Evolutionary conservation across 495 filamentous ascomycete genomes (phyloP).

Genomic region (Saxispiralis lemnorum): DNA sequence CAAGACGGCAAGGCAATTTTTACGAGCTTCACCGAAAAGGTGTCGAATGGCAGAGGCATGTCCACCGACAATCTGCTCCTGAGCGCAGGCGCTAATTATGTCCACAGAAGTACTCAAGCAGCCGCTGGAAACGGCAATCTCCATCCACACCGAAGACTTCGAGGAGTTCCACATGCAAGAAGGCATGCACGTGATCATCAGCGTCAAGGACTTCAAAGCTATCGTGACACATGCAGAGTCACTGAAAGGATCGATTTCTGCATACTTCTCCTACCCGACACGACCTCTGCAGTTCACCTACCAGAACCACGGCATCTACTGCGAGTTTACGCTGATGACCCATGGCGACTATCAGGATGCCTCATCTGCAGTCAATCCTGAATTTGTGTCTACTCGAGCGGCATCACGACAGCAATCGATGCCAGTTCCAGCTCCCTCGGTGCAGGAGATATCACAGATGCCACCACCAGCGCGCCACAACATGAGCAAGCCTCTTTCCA

Average conservation of each 20-base stretch:
- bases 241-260: conserved; percentile 48
- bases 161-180: conserved; percentile 63
- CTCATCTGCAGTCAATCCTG: conserved; percentile 13
- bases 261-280: conserved; percentile 63
- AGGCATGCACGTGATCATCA: conserved; percentile 70
- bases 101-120: conserved; percentile 66
- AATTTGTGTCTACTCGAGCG: conserved; percentile 12
- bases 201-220: conserved; percentile 86
- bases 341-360: conserved; percentile 49
- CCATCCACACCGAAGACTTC: conserved; percentile 74
- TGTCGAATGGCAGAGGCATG: conserved; percentile 62
- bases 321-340: conserved; percentile 90
- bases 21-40: conserved; percentile 89
- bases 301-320: conserved; percentile 49
- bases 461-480: conserved; percentile 19
- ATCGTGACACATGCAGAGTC: conserved; percentile 72
- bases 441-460: conserved; percentile 15
- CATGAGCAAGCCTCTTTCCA: conserved; percentile 4
- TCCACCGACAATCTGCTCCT: neutral
- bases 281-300: conserved; percentile 75
- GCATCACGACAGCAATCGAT: conserved; percentile 14
- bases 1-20: conserved; percentile 57
- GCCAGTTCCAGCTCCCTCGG: conserved; percentile 7
- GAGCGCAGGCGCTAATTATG: conserved; percentile 18
- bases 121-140: conserved; percentile 80